A percentile compares a stretch with the other conserved stretches of the same genome.
phyloP scores from a whole-genome alignment of 73 alveolate species.

The Loxodes magnus region DNA sequence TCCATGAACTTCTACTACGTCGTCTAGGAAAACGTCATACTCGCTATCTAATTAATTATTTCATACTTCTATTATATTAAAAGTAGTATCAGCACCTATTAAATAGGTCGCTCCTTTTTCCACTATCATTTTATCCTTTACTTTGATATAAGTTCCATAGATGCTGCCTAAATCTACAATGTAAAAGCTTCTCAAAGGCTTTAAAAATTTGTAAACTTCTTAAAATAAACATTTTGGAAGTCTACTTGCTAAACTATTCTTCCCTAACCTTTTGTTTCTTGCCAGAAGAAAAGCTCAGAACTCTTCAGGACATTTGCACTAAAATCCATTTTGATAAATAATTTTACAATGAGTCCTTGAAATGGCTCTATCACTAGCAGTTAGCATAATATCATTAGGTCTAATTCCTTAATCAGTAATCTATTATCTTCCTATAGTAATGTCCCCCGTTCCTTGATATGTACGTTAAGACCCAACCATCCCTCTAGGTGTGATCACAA shows the following conservation, averaged over 20 bases:
- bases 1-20: too few species aligned
- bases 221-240: conserved; percentile 36
- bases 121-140: background rate
- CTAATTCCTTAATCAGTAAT: conserved; percentile 44
- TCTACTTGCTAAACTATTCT: conserved; percentile 15
- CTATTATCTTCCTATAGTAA: conserved; percentile 56
- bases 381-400: conserved; percentile 55
- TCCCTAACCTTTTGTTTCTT: conserved; percentile 33
- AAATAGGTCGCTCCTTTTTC: background rate
- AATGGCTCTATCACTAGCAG: conserved; percentile 55
- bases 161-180: conserved; percentile 54
- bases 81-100: background rate
- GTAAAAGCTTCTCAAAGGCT: conserved; percentile 25
- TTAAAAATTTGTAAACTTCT: conserved; percentile 32
- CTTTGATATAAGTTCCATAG: conserved; percentile 57
- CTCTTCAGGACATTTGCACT: conserved; percentile 13
- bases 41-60: too few species aligned
- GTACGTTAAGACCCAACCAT: too few species aligned
- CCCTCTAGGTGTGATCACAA: too few species aligned
- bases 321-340: conserved; percentile 29
- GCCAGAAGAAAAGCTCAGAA: conserved; percentile 37
- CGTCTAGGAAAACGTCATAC: too few species aligned
- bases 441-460: too few species aligned
- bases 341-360: conserved; percentile 50
- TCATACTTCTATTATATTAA: background rate